Evolutionary conservation across 176 grass and related monocot species (phyloP), one percentile per base, ranked within the genome.

Genomic region (Oropetium thomaeum): DNA sequence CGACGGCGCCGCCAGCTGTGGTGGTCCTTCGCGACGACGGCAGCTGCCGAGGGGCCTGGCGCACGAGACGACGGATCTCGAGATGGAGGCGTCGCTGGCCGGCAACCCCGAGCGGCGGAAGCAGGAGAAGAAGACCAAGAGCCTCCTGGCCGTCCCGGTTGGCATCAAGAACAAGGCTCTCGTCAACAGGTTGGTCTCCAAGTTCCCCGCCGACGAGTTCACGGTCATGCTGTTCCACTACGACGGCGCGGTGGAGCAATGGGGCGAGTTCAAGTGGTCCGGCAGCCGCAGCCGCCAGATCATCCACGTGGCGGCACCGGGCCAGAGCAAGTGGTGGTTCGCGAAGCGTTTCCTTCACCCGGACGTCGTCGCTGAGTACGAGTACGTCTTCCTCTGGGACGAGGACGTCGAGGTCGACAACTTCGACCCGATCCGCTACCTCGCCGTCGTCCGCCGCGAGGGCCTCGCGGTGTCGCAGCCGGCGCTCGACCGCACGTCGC

Each of bases 271-370:
- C 22, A 10, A 12, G 23, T 78, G 75, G 75, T 67, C 16, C 0
- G 1, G 1, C 2, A 23, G 31, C 9, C n/a, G n/a, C n/a, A n/a
- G 62, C 75, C 0, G n/a, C n/a, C n/a, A n/a, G n/a, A n/a, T n/a
- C n/a, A n/a, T 81, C 17, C 65, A 61, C 67, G 54, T 70, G 33
- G 23, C 62, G 10, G 62, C 47, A 1, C 1, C 0, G 0, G 35
- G 63, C 1, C 75, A 78, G 75, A 78, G 25, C 23, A 78, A 67
- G 48, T 54, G 65, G 82, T 84, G 82, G 82, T 84, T 84, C 59
- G 73, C 82, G 11, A 84, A 84, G 73, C 54, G 82, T 5, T 77
- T 84, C 73, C 47, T 77, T 41, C 82, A 84, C 67, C 82, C 73
- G n/a, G 82, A 77, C 59, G 44, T 84, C 7, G 81, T 63, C 26